Evolutionary conservation across 352 stramenopile species (phyloP).

Genomic region (Phytophthora sansomeana): DNA sequence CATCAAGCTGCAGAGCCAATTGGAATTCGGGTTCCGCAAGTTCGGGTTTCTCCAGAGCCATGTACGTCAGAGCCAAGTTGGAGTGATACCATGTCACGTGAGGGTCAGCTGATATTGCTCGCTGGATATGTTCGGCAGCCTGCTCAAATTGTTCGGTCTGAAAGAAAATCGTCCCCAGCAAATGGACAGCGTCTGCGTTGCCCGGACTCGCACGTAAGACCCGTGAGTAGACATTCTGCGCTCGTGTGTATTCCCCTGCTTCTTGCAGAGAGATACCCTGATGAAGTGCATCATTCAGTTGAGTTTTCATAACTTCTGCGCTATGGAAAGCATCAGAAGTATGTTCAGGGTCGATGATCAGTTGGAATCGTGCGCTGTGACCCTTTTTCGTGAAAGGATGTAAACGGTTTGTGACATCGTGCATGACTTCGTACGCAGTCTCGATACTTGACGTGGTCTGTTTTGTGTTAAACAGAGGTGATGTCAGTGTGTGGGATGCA

Average conservation of each 20-base stretch:
- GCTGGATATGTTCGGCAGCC: constrained; percentile 30
- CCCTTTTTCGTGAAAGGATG: constrained; percentile 17
- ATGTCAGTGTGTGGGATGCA: constrained; percentile 37
- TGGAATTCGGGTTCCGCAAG: constrained; percentile 32
- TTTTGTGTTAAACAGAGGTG: constrained; percentile 79
- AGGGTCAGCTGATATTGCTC: constrained; percentile 26
- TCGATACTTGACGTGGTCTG: constrained; percentile 75
- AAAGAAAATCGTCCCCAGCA: constrained; percentile 51
- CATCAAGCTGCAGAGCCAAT: constrained; percentile 22
- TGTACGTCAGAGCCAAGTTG: constrained; percentile 36
- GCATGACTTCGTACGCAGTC: constrained; percentile 64
- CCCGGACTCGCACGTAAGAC: constrained; percentile 36
- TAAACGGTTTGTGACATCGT: constrained; percentile 55
- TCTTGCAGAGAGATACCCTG: constrained; percentile 45
- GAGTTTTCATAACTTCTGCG: background rate
- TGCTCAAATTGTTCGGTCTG: constrained; percentile 19
- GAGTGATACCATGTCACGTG: constrained; percentile 44
- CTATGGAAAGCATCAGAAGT: constrained; percentile 4
- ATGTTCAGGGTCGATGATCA: constrained; percentile 49
- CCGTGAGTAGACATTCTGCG: constrained; percentile 52
- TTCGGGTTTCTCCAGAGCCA: constrained; percentile 13
- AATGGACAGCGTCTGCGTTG: constrained; percentile 54
- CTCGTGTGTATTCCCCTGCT: constrained; percentile 19
- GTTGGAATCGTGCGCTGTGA: constrained; percentile 35
- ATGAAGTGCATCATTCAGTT: constrained; percentile 27